These are phyloP conservation scores for Penicillium palitans DNA, from an alignment of 2,329 filamentous ascomycete species.

Conservation along the genomic window DNA sequence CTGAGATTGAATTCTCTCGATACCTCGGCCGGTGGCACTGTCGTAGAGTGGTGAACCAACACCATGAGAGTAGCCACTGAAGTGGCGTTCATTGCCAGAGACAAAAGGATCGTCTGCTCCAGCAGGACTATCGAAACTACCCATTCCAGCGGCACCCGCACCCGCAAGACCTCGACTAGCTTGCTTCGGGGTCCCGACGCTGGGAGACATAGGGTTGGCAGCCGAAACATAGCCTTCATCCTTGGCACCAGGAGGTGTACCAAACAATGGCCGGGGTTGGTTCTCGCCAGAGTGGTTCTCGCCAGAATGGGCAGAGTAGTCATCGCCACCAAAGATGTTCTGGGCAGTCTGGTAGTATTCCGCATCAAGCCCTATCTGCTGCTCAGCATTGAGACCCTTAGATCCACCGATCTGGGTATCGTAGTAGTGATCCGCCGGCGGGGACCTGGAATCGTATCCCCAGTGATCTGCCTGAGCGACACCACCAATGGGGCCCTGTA, in stretches of 20 bases:
- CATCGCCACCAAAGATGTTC: slow-evolving; percentile 39
- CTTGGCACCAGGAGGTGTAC: slow-evolving; percentile 61
- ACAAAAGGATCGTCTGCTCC: slow-evolving; percentile 66
- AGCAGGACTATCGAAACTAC: slow-evolving; percentile 50
- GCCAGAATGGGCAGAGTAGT: slow-evolving; percentile 38
- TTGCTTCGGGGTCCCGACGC: slow-evolving; percentile 49
- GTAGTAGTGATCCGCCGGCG: slow-evolving; percentile 46
- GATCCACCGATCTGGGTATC: slow-evolving; percentile 50
- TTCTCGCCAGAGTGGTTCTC: slow-evolving; percentile 34
- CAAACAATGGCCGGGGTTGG: slow-evolving; percentile 43
- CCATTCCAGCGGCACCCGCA: slow-evolving; percentile 54
- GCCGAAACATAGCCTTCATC: slow-evolving; percentile 94
- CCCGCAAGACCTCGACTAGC: slow-evolving; percentile 53
- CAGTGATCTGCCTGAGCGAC: slow-evolving; percentile 54
- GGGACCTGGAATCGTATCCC: slow-evolving; percentile 58
- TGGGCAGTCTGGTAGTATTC: slow-evolving; percentile 61
- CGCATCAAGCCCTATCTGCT: slow-evolving; percentile 57
- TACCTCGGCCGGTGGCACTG: slow-evolving; percentile 78
- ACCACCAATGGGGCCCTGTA: slow-evolving; percentile 70
- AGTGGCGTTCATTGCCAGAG: slow-evolving; percentile 60
- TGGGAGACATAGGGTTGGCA: slow-evolving; percentile 57
- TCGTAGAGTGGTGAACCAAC: slow-evolving; percentile 90
- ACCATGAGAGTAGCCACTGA: slow-evolving; percentile 89
- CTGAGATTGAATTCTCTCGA: slow-evolving; percentile 91
- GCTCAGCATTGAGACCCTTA: slow-evolving; percentile 56